These are phyloP conservation scores for Termitomyces sp. DNA, from an alignment of 768 basidiomycete genomes.

Conservation along the genomic window DNA sequence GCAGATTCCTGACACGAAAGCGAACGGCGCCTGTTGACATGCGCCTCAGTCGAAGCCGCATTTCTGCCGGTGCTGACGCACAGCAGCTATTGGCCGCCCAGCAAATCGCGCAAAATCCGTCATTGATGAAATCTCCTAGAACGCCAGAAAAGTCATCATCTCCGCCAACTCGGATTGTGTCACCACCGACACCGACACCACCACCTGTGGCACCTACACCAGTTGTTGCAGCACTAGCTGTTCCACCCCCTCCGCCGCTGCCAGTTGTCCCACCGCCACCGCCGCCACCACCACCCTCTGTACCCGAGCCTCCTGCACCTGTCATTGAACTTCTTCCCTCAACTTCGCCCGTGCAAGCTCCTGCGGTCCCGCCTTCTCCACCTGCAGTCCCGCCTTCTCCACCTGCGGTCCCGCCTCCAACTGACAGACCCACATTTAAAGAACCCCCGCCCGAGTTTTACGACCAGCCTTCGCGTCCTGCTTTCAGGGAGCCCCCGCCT, in stretches of 20 bases:
- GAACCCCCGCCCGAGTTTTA: slow-evolving; percentile 56
- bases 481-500: slow-evolving; percentile 61
- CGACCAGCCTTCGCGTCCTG: slow-evolving; percentile 33
- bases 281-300: slow-evolving; percentile 13
- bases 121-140: slow-evolving; percentile 28
- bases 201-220: slow-evolving; percentile 13
- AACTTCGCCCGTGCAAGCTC: slow-evolving; percentile 24
- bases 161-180: slow-evolving; percentile 18
- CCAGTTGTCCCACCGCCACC: slow-evolving; percentile 15
- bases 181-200: slow-evolving; percentile 17
- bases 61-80: slow-evolving; percentile 67
- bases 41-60: slow-evolving; percentile 74
- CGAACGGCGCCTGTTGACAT: slow-evolving; percentile 86
- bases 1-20: slow-evolving; percentile 78
- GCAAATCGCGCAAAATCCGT: slow-evolving; percentile 53
- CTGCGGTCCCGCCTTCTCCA: slow-evolving; percentile 19
- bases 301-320: slow-evolving; percentile 18
- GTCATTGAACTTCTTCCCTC: slow-evolving; percentile 17
- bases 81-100: slow-evolving; percentile 70
- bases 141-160: slow-evolving; percentile 27
- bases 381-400: slow-evolving; percentile 18
- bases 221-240: neutral
- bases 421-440: slow-evolving; percentile 37
- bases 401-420: slow-evolving; percentile 19
- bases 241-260: slow-evolving; percentile 8